A percentile compares a stretch with the other conserved stretches of the same genome.
phyloP scores from a whole-genome alignment of 768 basidiomycete species.

The Agrocybe praecox region DNA sequence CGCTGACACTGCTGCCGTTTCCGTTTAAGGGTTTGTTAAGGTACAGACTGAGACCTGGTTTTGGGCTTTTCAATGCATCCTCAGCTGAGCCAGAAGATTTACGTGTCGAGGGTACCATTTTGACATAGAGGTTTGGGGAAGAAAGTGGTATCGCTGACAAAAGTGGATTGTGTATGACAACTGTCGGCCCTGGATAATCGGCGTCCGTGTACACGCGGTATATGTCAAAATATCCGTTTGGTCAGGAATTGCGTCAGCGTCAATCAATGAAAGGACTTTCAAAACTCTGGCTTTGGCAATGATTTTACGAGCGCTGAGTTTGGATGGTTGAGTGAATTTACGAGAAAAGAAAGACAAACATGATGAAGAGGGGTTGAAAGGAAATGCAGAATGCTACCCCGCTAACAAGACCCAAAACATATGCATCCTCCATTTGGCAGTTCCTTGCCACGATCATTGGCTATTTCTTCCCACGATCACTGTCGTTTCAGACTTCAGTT shows the following conservation, averaged over 20 bases:
- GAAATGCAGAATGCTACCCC: too few species aligned
- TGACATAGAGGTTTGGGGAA: neutral
- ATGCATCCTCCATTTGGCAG: too few species aligned
- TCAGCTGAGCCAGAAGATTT: neutral
- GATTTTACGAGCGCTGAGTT: neutral
- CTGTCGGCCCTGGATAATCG: neutral
- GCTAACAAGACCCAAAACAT: too few species aligned
- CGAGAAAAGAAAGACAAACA: too few species aligned
- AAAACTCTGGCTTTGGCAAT: neutral
- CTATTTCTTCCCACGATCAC: too few species aligned
- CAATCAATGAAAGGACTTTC: neutral
- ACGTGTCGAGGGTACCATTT: neutral
- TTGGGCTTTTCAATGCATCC: slow-evolving; percentile 12
- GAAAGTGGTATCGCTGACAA: neutral
- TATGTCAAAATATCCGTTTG: slow-evolving; percentile 5
- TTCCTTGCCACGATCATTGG: too few species aligned
- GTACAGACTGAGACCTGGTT: slow-evolving; percentile 14
- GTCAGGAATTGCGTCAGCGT: slow-evolving; percentile 8
- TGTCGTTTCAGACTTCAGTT: too few species aligned
- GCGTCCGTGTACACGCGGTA: slow-evolving; percentile 3
- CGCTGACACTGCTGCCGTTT: slow-evolving; percentile 22
- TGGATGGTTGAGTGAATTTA: neutral
- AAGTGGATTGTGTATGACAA: neutral
- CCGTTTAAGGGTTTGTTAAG: slow-evolving; percentile 18
- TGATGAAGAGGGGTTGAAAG: too few species aligned